These are phyloP conservation scores for Huntiella bhutanensis DNA, from an alignment of 2,329 filamentous ascomycete genomes.

Conservation along the genomic window DNA sequence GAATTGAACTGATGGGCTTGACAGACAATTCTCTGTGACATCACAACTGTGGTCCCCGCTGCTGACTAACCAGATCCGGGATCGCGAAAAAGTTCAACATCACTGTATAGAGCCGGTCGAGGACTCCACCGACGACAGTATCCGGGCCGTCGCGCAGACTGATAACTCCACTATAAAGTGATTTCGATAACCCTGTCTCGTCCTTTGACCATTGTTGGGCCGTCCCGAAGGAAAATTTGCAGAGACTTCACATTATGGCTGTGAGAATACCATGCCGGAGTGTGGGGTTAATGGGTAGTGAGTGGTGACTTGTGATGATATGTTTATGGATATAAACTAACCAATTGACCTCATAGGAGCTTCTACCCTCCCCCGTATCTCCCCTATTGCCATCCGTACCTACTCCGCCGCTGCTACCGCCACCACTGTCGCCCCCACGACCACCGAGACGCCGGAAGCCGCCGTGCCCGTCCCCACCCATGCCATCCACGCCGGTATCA, in stretches of 20 bases:
- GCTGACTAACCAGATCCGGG: slow-evolving; percentile 7
- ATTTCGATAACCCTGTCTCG: background rate
- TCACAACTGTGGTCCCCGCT: slow-evolving; percentile 6
- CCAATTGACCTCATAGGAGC: slow-evolving; percentile 3
- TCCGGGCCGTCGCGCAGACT: background rate
- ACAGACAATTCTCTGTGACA: background rate
- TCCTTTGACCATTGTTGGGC: no score
- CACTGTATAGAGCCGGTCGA: background rate
- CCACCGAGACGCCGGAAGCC: slow-evolving; percentile 10
- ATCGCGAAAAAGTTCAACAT: slow-evolving; percentile 12
- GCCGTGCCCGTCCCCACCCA: slow-evolving; percentile 19
- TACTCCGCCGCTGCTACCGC: slow-evolving; percentile 19
- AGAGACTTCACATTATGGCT: no score
- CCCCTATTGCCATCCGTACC: background rate
- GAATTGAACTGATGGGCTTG: background rate
- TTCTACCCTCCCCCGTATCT: slow-evolving; percentile 1
- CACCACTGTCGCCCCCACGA: slow-evolving; percentile 9
- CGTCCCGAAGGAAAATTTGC: no score
- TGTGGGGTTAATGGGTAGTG: no score
- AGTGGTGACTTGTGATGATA: no score
- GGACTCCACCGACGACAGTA: background rate
- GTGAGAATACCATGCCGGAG: no score
- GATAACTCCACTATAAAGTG: background rate
- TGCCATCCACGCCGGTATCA: slow-evolving; percentile 44
- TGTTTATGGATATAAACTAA: background rate